These are phyloP conservation scores for Aspergillus floridensis DNA, from an alignment of 2,329 filamentous ascomycete genomes.

Conservation along the genomic window DNA sequence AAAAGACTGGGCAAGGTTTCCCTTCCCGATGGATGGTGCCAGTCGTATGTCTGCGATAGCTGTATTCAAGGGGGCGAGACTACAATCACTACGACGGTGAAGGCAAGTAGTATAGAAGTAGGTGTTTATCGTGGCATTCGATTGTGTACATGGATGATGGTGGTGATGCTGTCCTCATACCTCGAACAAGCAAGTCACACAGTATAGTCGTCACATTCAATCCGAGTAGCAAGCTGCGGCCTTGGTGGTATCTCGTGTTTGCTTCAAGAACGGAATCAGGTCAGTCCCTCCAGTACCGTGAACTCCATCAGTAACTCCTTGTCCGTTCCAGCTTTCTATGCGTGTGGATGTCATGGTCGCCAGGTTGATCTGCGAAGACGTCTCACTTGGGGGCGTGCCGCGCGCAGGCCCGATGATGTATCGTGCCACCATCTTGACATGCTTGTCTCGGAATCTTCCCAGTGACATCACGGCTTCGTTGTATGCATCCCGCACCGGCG, in stretches of 20 bases:
- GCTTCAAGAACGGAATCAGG: constrained; percentile 53
- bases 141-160: not conserved
- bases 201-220: not conserved
- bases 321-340: constrained; percentile 26
- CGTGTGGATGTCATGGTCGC: constrained; percentile 46
- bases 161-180: not conserved
- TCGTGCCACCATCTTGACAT: constrained; percentile 53
- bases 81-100: no score
- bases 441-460: constrained; percentile 49
- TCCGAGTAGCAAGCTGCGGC: constrained; percentile 35
- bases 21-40: no score
- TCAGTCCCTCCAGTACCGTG: constrained; percentile 54
- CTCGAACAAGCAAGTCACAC: not conserved
- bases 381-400: constrained; percentile 14
- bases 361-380: constrained; percentile 36
- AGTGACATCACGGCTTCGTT: constrained; percentile 48
- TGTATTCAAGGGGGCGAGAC: no score
- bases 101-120: no score
- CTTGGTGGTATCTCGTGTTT: constrained; percentile 52
- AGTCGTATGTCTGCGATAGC: no score
- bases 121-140: not conserved
- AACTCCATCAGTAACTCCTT: constrained; percentile 38
- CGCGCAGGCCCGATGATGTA: constrained; percentile 51
- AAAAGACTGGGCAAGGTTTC: not conserved
- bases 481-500: constrained; percentile 43